Evolutionary conservation across 768 basidiomycete genomes (phyloP), one percentile per base, ranked within the genome.

Genomic region (Mycena filopes): DNA sequence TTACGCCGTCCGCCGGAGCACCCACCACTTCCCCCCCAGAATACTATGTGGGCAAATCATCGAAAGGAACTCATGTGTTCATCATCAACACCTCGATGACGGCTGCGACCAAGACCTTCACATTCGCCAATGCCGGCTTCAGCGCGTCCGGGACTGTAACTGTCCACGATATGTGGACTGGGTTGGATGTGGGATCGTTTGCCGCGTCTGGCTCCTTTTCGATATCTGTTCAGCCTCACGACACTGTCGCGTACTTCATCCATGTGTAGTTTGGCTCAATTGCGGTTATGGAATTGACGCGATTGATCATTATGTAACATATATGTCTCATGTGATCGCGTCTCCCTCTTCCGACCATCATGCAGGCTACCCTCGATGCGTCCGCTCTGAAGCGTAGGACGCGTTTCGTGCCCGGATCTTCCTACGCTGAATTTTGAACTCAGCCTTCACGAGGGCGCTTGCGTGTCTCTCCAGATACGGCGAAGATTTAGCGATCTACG

Each of bases 391-490:
- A 85, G 76, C 78, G 85, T 86, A 77, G 55, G 75, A 60, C 60
- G 54, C 62, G 58, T 51, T 38, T 29, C 18, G 33, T 70, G 50
- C 58, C 31, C 64, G 46, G 38, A 54, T 57, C 68, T 40, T 55
- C 62, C 65, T 11, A 55, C 64, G 31, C 26, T 65, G 42, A 66
- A 64, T 70, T 72, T 55, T 60, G 60, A 47, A 72, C 55, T 50
- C 69, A 95, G 94, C 89, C 55, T 89, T 95, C 72, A 88, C 89
- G 28, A 89, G 85, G 74, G 89, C 91, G 15, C 79, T 95, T 50
- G 81, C 85, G 6, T 95, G 94, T 76, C 80, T 95, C 46, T 89
- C 93, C 40, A 88, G 85, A 78, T 95, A 93, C 73, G 92, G 94
- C 53, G 94, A 95, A 63, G 92, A 95, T 65, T 78, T 95, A 45